Evolutionary conservation across 2,329 filamentous ascomycete genomes (phyloP), one percentile per base, ranked within the genome.

Genomic region (Ceratocystiopsis minuta): DNA sequence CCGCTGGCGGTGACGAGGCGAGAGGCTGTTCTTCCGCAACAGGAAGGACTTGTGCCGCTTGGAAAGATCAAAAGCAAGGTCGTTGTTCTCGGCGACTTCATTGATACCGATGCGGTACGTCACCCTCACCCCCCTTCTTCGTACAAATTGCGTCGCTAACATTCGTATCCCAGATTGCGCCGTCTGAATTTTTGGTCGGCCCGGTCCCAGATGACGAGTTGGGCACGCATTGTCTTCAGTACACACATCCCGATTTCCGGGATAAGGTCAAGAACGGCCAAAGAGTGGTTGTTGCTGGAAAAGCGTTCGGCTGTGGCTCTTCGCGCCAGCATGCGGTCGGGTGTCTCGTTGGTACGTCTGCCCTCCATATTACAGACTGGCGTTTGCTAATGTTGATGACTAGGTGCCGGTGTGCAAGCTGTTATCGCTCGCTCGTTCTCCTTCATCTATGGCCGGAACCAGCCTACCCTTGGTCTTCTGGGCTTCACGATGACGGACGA

Each of bases 371-470:
- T 28, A 2, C 7, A 10, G 7, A 2, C 6, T 10, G 24, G 9
- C 9, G 6, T 10, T 10, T 28, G 24, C 24, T 28, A 28, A 28
- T 10, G 24, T 28, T 16, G 4, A 28, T 43, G 3, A 1, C 13
- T 18, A 12, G 52, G 55, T 13, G 48, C 41, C 20, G 60, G 59
- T 1, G 55, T 66, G 1, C 45, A 60, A 46, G 62, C 58, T 40
- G 61, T 67, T 1, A 64, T 67, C 41, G 63, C 62, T 1, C 50
- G 55, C 38, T 62, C 58, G 0, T 67, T 65, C 43, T 57, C 61
- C 0, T 67, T 66, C 49, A 67, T 67, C 44, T 66, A 62, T 42
- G 54, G 54, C 7, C 56, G 62, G 2, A 67, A 68, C 48, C 58
- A 62, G 52, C 60, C 64, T 0, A 63, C 54, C 33, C 49, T 67